A percentile compares a stretch with the other conserved stretches of the same genome.
Conservation (phyloP, 805 yeast genomes). For the Candida silvatica region DNA sequence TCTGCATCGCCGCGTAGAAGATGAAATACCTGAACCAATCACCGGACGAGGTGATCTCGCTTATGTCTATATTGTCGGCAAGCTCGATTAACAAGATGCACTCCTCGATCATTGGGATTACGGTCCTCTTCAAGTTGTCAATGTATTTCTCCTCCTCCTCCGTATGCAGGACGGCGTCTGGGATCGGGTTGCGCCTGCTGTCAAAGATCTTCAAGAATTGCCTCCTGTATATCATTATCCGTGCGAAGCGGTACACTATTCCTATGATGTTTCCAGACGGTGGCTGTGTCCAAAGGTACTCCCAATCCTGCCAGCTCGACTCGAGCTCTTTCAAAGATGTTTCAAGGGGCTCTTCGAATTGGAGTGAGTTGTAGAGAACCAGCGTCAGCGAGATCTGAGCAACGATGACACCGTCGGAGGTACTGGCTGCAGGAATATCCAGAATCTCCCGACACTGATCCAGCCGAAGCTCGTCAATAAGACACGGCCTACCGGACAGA, state of each 20-base stretch:
- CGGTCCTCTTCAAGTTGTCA: not conserved
- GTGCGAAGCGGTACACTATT: conserved; percentile 13
- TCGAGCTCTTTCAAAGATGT: conserved; percentile 16
- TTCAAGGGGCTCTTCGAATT: conserved; percentile 23
- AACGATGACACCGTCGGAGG: conserved; percentile 70
- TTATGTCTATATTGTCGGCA: conserved; percentile 1
- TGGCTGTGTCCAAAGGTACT: conserved; percentile 16
- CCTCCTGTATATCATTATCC: conserved; percentile 18
- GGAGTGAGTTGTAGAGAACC: conserved; percentile 52
- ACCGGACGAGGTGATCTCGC: not conserved
- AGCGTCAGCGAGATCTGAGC: conserved; percentile 56
- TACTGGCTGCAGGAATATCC: conserved; percentile 51
- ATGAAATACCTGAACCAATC: conserved; percentile 3
- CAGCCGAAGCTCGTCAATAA: conserved; percentile 50
- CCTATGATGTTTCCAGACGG: conserved; percentile 10
- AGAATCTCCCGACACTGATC: conserved; percentile 52
- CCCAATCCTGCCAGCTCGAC: conserved; percentile 17
- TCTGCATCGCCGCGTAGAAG: conserved; percentile 1
- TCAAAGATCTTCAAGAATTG: conserved; percentile 18
- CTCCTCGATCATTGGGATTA: conserved; percentile 4
- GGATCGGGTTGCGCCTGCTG: not conserved
- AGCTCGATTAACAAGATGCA: conserved; percentile 2
- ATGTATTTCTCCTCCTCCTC: not conserved
- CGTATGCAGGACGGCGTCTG: not conserved
- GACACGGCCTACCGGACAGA: conserved; percentile 59